These are phyloP conservation scores for Globisporangium iwayamae DNA, from an alignment of 352 stramenopile genomes.

Conservation along the genomic window DNA sequence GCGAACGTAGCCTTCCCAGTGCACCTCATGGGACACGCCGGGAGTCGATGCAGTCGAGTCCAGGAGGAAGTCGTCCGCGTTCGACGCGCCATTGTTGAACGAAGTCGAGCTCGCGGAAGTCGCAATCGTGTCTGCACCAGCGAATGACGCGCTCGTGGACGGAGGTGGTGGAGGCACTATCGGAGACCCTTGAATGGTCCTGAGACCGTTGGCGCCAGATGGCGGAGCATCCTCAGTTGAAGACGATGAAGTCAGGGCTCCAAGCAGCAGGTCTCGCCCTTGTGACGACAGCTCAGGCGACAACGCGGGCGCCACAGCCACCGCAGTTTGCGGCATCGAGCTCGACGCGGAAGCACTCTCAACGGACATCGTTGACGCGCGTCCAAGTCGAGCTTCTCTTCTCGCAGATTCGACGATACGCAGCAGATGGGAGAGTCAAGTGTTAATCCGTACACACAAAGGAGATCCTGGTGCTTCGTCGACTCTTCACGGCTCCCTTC, in stretches of 20 bases:
- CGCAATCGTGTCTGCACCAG: constrained; percentile 7
- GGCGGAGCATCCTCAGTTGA: constrained; percentile 3
- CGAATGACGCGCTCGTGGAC: constrained; percentile 9
- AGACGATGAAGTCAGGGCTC: constrained; percentile 22
- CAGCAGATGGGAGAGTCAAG: not conserved
- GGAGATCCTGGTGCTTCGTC: constrained; percentile 18
- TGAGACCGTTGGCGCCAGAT: not conserved
- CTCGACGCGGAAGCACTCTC: constrained; percentile 4
- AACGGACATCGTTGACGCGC: constrained; percentile 8
- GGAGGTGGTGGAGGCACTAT: not conserved
- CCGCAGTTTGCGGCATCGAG: not conserved
- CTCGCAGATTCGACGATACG: not conserved
- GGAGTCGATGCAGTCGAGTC: constrained; percentile 37
- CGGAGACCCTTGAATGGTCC: not conserved
- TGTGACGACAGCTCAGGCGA: constrained; percentile 30
- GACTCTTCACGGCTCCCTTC: constrained; percentile 9
- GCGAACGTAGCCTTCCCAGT: constrained; percentile 87
- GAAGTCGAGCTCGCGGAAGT: constrained; percentile 16
- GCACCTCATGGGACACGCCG: constrained; percentile 62
- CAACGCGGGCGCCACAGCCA: constrained; percentile 8
- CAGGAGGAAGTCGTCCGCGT: constrained; percentile 22
- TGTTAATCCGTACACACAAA: constrained; percentile 1
- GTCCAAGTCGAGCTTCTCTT: not conserved
- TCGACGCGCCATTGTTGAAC: constrained; percentile 14
- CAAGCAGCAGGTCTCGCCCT: constrained; percentile 42